phyloP scores from a whole-genome alignment of 805 yeast genomes.

The Pichia gijzeniarum region DNA sequence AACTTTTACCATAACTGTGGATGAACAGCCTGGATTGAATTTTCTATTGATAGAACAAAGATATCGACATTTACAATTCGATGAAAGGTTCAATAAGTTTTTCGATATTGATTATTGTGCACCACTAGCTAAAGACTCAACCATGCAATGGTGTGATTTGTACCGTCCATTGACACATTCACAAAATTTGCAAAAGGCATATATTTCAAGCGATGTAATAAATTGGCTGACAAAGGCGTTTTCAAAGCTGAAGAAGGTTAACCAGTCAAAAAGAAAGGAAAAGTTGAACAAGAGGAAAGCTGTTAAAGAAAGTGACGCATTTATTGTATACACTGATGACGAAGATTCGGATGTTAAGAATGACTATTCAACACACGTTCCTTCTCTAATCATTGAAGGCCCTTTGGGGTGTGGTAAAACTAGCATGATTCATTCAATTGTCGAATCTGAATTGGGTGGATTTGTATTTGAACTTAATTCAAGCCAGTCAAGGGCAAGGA shows the following conservation, averaged over 20 bases:
- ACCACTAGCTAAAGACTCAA: slow-evolving; percentile 2
- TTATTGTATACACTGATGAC: slow-evolving; percentile 34
- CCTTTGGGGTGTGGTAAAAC: slow-evolving; percentile 75
- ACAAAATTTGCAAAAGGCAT: slow-evolving; percentile 31
- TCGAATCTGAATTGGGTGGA: slow-evolving; percentile 50
- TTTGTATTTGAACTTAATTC: slow-evolving; percentile 79
- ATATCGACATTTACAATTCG: slow-evolving; percentile 12
- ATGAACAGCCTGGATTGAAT: background rate
- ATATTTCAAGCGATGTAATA: slow-evolving; percentile 23
- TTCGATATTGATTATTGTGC: background rate
- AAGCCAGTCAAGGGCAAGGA: slow-evolving; percentile 64
- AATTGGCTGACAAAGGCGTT: slow-evolving; percentile 40
- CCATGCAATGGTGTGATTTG: slow-evolving; percentile 36
- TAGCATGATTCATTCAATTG: slow-evolving; percentile 60
- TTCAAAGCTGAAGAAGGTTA: slow-evolving; percentile 23
- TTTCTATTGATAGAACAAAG: background rate
- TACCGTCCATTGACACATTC: slow-evolving; percentile 35
- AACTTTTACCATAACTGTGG: background rate
- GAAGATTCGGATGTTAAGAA: slow-evolving; percentile 28
- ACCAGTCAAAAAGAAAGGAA: slow-evolving; percentile 23
- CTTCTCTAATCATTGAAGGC: slow-evolving; percentile 64
- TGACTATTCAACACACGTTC: slow-evolving; percentile 36
- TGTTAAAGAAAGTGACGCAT: slow-evolving; percentile 27
- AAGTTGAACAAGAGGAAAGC: slow-evolving; percentile 19
- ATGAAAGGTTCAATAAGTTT: slow-evolving; percentile 12